These are phyloP conservation scores for Metarhizium anisopliae DNA, from an alignment of 2,329 filamentous ascomycete genomes.

Conservation along the genomic window DNA sequence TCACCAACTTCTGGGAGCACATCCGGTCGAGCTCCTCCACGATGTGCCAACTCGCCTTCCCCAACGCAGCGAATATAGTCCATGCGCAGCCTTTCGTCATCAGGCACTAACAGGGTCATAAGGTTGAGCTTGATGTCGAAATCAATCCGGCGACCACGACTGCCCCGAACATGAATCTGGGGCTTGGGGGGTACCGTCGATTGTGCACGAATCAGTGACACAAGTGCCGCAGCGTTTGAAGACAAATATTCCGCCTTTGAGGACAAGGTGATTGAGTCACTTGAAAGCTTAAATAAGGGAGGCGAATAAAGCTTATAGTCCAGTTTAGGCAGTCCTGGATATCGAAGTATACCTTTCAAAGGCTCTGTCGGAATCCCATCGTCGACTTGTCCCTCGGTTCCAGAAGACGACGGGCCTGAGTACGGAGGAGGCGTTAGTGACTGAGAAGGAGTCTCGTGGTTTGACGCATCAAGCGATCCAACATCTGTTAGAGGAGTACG, in stretches of 20 bases:
- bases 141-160: constrained; percentile 33
- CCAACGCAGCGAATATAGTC: constrained; percentile 46
- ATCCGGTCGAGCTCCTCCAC: constrained; percentile 35
- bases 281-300: constrained; percentile 40
- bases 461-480: background rate
- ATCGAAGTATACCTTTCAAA: constrained; percentile 13
- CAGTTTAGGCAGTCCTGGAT: constrained; percentile 37
- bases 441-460: background rate
- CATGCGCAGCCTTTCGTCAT: constrained; percentile 33
- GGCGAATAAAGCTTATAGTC: constrained; percentile 46
- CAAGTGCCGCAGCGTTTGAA: constrained; percentile 33
- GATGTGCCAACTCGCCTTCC: constrained; percentile 38
- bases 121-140: constrained; percentile 47
- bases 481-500: background rate
- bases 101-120: constrained; percentile 42
- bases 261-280: constrained; percentile 37
- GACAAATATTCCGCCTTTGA: constrained; percentile 40
- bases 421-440: background rate
- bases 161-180: constrained; percentile 39
- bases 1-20: constrained; percentile 34
- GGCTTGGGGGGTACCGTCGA: constrained; percentile 47
- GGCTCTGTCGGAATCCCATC: background rate
- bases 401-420: background rate
- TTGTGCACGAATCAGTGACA: constrained; percentile 36
- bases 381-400: background rate